These are phyloP conservation scores for Syzygium oleosum DNA, from an alignment of 345 rosid species.

Conservation along the genomic window DNA sequence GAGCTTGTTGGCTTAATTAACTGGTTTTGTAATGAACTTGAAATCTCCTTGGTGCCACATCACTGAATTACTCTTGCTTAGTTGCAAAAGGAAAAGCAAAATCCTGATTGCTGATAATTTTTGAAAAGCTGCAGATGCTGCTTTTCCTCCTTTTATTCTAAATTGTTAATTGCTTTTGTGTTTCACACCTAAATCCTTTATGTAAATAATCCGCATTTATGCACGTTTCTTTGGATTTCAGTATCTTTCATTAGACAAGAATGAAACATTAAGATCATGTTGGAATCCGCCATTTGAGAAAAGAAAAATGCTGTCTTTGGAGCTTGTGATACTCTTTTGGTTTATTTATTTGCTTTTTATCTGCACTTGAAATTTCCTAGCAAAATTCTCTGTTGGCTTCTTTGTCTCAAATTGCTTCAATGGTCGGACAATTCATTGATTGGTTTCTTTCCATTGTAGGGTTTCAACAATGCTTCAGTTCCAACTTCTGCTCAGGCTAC, in stretches of 20 bases:
- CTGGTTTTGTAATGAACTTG: background rate
- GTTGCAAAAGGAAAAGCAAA: background rate
- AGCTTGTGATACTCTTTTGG: background rate
- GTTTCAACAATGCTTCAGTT: slow-evolving; percentile 72
- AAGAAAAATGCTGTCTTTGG: background rate
- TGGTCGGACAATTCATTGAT: background rate
- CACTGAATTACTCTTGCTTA: background rate
- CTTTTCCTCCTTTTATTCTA: background rate
- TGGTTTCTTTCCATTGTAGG: slow-evolving; percentile 27
- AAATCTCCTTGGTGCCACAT: background rate
- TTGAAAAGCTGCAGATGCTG: background rate
- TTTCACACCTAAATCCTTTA: background rate
- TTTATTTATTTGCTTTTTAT: background rate
- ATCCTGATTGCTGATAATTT: background rate
- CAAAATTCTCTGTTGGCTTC: background rate
- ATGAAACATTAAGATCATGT: background rate
- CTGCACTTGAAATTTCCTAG: background rate
- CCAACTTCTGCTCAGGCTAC: slow-evolving; percentile 70
- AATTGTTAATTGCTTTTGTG: background rate
- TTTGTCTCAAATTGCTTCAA: background rate
- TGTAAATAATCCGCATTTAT: background rate
- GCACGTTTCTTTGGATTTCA: background rate
- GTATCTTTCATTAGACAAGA: background rate
- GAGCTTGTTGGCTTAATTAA: background rate
- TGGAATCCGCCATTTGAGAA: background rate